These are phyloP conservation scores for Kwoniella sp. DNA, from an alignment of 768 basidiomycete genomes.

Conservation along the genomic window DNA sequence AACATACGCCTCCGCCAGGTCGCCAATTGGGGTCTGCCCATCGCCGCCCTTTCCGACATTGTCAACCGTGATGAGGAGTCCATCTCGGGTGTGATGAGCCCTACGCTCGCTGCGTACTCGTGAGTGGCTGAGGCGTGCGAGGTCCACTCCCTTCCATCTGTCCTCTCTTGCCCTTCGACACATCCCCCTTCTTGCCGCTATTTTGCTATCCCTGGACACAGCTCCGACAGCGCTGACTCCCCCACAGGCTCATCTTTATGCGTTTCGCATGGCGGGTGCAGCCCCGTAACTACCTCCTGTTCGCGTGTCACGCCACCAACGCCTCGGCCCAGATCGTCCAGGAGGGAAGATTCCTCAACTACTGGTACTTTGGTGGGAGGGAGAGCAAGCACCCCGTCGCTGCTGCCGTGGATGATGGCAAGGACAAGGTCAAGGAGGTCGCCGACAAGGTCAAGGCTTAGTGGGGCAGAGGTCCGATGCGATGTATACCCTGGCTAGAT, in stretches of 20 bases:
- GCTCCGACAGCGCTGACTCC: not conserved
- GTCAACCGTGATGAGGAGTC: constrained; percentile 82
- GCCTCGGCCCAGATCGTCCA: constrained; percentile 78
- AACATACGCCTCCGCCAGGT: too few relatives aligned
- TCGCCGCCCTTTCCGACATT: constrained; percentile 87
- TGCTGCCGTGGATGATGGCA: constrained; percentile 16
- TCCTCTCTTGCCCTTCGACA: not conserved
- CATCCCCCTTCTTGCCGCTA: not conserved
- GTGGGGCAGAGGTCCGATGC: too few relatives aligned
- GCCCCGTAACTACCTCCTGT: constrained; percentile 90
- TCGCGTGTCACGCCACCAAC: constrained; percentile 91
- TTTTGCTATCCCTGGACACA: not conserved
- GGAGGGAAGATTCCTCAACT: constrained; percentile 77
- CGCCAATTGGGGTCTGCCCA: constrained; percentile 96
- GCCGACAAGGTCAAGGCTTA: constrained; percentile 36
- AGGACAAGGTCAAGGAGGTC: constrained; percentile 22
- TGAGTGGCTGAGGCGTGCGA: constrained; percentile 54
- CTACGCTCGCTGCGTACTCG: constrained; percentile 86
- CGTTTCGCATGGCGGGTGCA: constrained; percentile 87
- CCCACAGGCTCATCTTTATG: constrained; percentile 73
- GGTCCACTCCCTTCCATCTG: not conserved
- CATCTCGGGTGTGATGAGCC: constrained; percentile 96
- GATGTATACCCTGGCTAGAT: too few relatives aligned
- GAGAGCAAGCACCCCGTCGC: constrained; percentile 58
- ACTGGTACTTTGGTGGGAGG: constrained; percentile 84